Evolutionary conservation across 148 eudicot genomes (phyloP).

Genomic region (Polygonum maritimum): DNA sequence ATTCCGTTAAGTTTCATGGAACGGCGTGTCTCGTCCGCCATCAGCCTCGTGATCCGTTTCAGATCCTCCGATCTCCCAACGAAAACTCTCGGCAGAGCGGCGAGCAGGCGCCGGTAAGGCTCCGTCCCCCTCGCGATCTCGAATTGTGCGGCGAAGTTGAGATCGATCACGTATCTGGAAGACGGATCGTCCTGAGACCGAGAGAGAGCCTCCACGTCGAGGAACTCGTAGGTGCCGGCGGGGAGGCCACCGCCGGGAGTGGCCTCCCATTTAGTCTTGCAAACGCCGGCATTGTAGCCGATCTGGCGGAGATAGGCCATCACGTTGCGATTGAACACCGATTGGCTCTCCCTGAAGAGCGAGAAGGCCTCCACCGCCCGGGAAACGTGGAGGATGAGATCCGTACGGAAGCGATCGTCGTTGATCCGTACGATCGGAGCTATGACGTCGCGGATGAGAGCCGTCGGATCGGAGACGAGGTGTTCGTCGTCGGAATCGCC

Average conservation of each 20-base stretch:
- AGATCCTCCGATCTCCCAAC: constrained; percentile 40
- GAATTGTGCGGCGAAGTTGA: constrained; percentile 50
- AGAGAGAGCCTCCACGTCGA: constrained; percentile 38
- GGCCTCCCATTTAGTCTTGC: constrained; percentile 62
- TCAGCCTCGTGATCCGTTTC: constrained; percentile 38
- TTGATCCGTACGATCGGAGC: constrained; percentile 15
- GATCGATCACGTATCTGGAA: constrained; percentile 50
- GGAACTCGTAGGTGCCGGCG: constrained; percentile 62
- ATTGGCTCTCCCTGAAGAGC: constrained; percentile 14
- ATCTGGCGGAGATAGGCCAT: constrained; percentile 52
- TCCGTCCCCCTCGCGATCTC: constrained; percentile 60
- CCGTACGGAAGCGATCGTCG: constrained; percentile 31
- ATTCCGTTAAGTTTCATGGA: constrained; percentile 64
- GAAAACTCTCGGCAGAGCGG: constrained; percentile 43
- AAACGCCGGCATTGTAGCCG: constrained; percentile 70
- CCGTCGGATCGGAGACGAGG: constrained; percentile 19
- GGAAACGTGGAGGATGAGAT: constrained; percentile 27
- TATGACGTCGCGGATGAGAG: constrained; percentile 13
- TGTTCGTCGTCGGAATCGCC: constrained; percentile 30
- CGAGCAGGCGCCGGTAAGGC: constrained; percentile 22
- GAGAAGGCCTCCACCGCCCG: constrained; percentile 33
- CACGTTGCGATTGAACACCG: constrained; percentile 35
- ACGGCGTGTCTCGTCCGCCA: constrained; percentile 51
- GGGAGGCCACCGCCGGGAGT: constrained; percentile 40
- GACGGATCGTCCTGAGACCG: background rate